These are phyloP conservation scores for Colletotrichum liaoningense DNA, from an alignment of 2,329 filamentous ascomycete species.

Conservation along the genomic window DNA sequence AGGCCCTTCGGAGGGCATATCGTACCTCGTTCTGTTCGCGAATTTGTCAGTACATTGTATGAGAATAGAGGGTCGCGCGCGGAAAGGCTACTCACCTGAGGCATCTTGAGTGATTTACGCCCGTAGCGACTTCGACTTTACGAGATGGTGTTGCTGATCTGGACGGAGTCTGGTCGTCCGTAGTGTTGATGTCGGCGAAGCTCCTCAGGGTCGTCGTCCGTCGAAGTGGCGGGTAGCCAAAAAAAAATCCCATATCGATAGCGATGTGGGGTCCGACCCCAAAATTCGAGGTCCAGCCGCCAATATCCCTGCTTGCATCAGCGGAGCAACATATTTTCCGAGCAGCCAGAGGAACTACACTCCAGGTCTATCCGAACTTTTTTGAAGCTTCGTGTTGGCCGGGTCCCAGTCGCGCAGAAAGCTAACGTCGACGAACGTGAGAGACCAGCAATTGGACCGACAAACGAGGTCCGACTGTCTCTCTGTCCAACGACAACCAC, in stretches of 20 bases:
- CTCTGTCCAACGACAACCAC: neutral
- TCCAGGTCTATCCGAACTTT: conserved; percentile 27
- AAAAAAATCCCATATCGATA: conserved; percentile 31
- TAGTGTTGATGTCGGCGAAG: neutral
- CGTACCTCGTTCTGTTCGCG: neutral
- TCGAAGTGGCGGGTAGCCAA: conserved; percentile 33
- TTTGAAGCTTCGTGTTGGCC: conserved; percentile 15
- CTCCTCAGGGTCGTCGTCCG: neutral
- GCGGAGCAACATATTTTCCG: conserved; percentile 21
- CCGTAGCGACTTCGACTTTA: conserved; percentile 15
- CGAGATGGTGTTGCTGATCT: neutral
- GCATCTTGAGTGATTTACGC: conserved; percentile 32
- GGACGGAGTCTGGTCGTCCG: neutral
- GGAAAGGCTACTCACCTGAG: neutral
- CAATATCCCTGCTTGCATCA: neutral
- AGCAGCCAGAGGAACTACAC: neutral
- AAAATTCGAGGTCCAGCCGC: neutral
- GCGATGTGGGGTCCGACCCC: neutral
- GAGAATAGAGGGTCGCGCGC: neutral
- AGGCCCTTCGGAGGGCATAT: neutral
- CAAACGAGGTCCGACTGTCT: conserved; percentile 3
- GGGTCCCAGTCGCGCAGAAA: neutral
- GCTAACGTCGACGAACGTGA: conserved; percentile 9
- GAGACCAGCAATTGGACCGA: neutral
- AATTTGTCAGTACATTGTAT: neutral